Conservation (phyloP, 1,139 yeast species). For the Scheffersomyces parashehatae region DNA sequence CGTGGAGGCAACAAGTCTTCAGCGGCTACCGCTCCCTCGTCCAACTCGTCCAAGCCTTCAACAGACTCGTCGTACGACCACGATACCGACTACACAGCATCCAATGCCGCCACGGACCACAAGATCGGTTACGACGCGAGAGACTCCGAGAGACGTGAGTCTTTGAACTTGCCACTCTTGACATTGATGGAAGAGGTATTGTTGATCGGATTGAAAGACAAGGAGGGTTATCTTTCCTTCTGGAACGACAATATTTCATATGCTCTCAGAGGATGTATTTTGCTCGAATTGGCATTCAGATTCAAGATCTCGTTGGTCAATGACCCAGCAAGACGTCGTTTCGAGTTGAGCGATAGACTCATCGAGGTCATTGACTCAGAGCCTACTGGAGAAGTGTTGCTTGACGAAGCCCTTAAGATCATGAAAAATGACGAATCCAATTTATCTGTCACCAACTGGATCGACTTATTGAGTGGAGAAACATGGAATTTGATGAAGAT, state of each 20-base stretch:
- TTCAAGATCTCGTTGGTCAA: slow-evolving; percentile 86
- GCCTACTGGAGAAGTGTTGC: slow-evolving; percentile 90
- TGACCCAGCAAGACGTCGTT: slow-evolving; percentile 91
- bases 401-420: slow-evolving; percentile 89
- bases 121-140: slow-evolving; percentile 84
- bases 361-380: slow-evolving; percentile 83
- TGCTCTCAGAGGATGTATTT: slow-evolving; percentile 91
- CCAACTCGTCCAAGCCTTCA: slow-evolving; percentile 4
- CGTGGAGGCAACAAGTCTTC: slow-evolving; percentile 35
- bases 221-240: slow-evolving; percentile 92
- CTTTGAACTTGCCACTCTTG: slow-evolving; percentile 61
- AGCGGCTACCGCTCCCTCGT: slow-evolving; percentile 13
- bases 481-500: slow-evolving; percentile 97
- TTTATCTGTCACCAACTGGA: slow-evolving; percentile 87
- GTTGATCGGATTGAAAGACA: slow-evolving; percentile 88
- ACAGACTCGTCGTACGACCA: slow-evolving; percentile 24
- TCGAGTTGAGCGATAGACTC: slow-evolving; percentile 82
- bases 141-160: slow-evolving; percentile 54
- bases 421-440: slow-evolving; percentile 85
- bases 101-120: slow-evolving; percentile 34
- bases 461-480: slow-evolving; percentile 90
- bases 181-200: slow-evolving; percentile 97
- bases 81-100: slow-evolving; percentile 13
- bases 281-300: slow-evolving; percentile 88
- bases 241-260: slow-evolving; percentile 98